These are phyloP conservation scores for Didymella pinodella DNA, from an alignment of 2,329 filamentous ascomycete genomes.

Conservation along the genomic window DNA sequence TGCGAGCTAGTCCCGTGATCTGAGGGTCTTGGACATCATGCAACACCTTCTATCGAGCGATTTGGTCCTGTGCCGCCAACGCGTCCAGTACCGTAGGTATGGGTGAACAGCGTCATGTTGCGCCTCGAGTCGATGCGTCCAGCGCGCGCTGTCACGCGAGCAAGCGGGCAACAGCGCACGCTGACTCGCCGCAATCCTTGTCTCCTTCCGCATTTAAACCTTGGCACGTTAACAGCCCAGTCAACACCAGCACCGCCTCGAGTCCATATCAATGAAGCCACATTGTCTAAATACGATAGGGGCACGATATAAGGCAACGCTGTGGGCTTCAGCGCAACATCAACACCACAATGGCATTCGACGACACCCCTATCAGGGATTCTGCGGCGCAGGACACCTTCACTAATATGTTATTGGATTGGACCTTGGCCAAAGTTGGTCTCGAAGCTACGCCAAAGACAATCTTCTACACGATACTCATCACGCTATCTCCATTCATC, in stretches of 20 bases:
- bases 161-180: slow-evolving; percentile 20
- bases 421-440: slow-evolving; percentile 8
- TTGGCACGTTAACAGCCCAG: slow-evolving; percentile 19
- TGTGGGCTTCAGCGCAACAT: not conserved
- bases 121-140: slow-evolving; percentile 21
- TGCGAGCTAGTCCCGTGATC: slow-evolving; percentile 32
- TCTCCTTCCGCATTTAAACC: slow-evolving; percentile 25
- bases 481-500: slow-evolving; percentile 27
- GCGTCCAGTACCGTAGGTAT: not conserved
- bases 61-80: not conserved
- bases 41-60: slow-evolving; percentile 21
- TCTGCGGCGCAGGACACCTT: not conserved
- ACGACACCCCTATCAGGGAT: slow-evolving; percentile 1
- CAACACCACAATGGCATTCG: slow-evolving; percentile 5
- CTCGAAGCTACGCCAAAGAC: slow-evolving; percentile 26
- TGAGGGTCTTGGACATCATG: slow-evolving; percentile 26
- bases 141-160: slow-evolving; percentile 34
- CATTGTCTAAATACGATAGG: slow-evolving; percentile 19
- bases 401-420: slow-evolving; percentile 2
- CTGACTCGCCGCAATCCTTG: slow-evolving; percentile 36
- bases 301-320: slow-evolving; percentile 6
- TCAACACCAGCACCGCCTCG: slow-evolving; percentile 23
- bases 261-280: slow-evolving; percentile 20
- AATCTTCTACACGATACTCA: slow-evolving; percentile 25
- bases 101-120: slow-evolving; percentile 7